Conservation (phyloP, 108 stramenopile genomes). For the Pseudonitzschia pungens region DNA sequence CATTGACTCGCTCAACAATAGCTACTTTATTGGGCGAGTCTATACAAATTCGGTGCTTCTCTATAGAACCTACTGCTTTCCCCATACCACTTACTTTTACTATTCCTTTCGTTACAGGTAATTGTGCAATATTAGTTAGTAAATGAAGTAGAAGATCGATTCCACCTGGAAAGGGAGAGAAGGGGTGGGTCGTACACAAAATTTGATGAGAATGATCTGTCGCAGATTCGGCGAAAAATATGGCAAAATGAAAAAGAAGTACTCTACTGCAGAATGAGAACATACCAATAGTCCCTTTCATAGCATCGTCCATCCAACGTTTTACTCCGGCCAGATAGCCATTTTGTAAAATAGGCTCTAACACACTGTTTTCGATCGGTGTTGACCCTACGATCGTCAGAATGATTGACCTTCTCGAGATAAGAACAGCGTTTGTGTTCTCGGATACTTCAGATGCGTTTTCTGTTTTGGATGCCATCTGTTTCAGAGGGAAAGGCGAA, state of each 20-base stretch:
- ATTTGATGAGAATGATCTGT: not conserved
- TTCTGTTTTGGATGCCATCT: slow-evolving; percentile 38
- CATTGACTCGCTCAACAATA: slow-evolving; percentile 59
- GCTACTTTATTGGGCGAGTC: slow-evolving; percentile 71
- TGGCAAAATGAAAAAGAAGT: not conserved
- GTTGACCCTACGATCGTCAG: slow-evolving; percentile 60
- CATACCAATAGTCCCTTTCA: slow-evolving; percentile 57
- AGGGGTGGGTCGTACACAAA: not conserved
- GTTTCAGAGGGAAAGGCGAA: slow-evolving; percentile 18
- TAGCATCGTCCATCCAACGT: slow-evolving; percentile 80
- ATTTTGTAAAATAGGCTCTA: slow-evolving; percentile 50
- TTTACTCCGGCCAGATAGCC: slow-evolving; percentile 66
- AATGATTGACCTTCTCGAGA: slow-evolving; percentile 62
- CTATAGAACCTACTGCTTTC: slow-evolving; percentile 74
- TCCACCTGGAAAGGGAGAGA: slow-evolving; percentile 44
- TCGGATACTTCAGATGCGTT: slow-evolving; percentile 11
- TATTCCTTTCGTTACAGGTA: slow-evolving; percentile 81
- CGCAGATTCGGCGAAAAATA: not conserved
- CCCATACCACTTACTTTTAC: slow-evolving; percentile 76
- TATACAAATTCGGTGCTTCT: slow-evolving; percentile 71
- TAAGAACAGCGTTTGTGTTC: slow-evolving; percentile 38
- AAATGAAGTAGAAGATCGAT: slow-evolving; percentile 81
- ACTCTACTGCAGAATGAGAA: not conserved
- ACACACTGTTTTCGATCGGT: slow-evolving; percentile 40
- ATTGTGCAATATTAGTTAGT: slow-evolving; percentile 57